Conservation (phyloP, 2,329 filamentous ascomycete genomes). For the Dothistroma pini region DNA sequence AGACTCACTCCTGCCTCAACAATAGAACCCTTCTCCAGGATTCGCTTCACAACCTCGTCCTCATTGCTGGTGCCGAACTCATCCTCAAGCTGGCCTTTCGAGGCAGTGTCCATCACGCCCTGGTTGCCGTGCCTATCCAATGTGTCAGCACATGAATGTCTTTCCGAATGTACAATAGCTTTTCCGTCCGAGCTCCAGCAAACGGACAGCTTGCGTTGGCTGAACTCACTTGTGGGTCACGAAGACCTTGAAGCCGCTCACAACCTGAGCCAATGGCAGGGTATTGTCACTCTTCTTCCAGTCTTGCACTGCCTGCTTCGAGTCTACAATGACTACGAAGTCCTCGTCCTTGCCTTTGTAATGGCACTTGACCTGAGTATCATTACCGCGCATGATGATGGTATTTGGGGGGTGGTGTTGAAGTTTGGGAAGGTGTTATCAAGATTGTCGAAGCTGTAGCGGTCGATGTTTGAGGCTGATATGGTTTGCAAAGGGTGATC, state of each 20-base stretch:
- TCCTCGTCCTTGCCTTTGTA: constrained; percentile 72
- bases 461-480: not conserved
- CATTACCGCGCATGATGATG: constrained; percentile 58
- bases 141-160: not conserved
- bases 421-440: not conserved
- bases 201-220: not conserved
- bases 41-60: constrained; percentile 76
- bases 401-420: constrained; percentile 6
- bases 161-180: not conserved
- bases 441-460: not conserved
- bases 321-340: constrained; percentile 65
- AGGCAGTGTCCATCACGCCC: constrained; percentile 71
- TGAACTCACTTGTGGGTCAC: constrained; percentile 75
- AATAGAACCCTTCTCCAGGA: constrained; percentile 70
- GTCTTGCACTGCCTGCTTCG: constrained; percentile 62
- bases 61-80: constrained; percentile 82
- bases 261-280: constrained; percentile 76
- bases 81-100: constrained; percentile 69
- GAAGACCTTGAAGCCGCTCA: constrained; percentile 86
- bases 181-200: constrained; percentile 4
- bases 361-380: constrained; percentile 71
- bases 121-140: constrained; percentile 73
- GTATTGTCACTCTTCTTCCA: constrained; percentile 73
- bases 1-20: constrained; percentile 58
- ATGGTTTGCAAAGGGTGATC: not conserved